Evolutionary conservation across 163 green algal species (phyloP), one percentile per base, ranked within the genome.

Genomic region (Botryococcus braunii): DNA sequence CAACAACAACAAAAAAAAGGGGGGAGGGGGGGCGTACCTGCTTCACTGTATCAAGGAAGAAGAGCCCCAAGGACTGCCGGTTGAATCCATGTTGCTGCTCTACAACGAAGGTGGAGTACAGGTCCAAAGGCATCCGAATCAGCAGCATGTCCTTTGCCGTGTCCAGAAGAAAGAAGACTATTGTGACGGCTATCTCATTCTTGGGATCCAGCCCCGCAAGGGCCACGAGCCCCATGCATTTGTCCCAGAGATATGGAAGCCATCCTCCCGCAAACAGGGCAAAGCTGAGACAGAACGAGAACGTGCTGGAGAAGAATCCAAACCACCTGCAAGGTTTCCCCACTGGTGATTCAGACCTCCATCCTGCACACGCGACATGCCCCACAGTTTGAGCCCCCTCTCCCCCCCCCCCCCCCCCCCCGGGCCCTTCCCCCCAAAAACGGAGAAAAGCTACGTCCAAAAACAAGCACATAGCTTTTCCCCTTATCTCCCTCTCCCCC

Each of bases 61-160:
- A 97, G 2, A 92, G 76, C 4, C 59, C 31, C 17, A 70, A 37
- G 1, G 83, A 92, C 71, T 92, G 88, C 74, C 91, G 94, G 86
- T 97, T 97, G 83, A 97, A 97, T 41, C 91, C 91, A 62, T 97
- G 91, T 8, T 56, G 69, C 43, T 88, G 50, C 68, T 97, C 91
- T 5, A 97, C 69, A 21, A 94, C 83, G 77, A 97, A 96, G 0
- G 88, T 96, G 6, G 21, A 34, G 35, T 89, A 96, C 5, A 84
- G 39, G 9, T 63, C 80, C 83, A 84, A 97, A 0, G 91, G 91
- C 58, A 96, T 37, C 23, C 70, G 67, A n/a, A n/a, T n/a, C 58
- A 88, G 69, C 5, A 88, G 29, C 52, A 70, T 43, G 25, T 65
- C 49, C 32, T 79, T 69, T 39, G 66, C 46, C 8, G 21, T 39